Evolutionary conservation across 306 rosid genomes (phyloP), one percentile per base, ranked within the genome.

Genomic region (Cicer arietinum): DNA sequence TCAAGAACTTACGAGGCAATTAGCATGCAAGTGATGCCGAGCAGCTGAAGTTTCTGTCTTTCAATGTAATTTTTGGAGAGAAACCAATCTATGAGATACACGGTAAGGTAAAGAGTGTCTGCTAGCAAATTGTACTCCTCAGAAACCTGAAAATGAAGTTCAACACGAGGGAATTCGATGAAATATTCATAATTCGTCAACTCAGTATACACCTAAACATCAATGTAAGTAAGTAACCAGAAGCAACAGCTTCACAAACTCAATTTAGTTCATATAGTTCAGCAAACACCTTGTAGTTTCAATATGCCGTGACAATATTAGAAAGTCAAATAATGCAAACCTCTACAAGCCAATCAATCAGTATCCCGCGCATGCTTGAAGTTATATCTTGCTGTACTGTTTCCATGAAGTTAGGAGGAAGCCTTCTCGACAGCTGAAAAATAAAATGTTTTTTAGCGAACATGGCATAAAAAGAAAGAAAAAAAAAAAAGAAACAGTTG

Each of bases 331-430:
- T 46, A 9, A 75, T 75, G 66, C 94, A 41, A 69, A 95, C 99
- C 99, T 92, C 98, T 14, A 92, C 97, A 62, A 95, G 97, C 99
- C 99, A 95, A 85, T 95, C 99, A 45, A 95, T 86, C 73, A 95
- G 83, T 74, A 95, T 89, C 16, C 86, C 91, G 3, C 99, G 95
- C 99, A 92, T 95, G 83, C 81, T 85, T 80, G 81, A 92, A 78
- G 91, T 90, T 73, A 95, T 87, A 82, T 92, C 97, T 56, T 40
- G 87, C 80, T 92, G 99, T 59, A 83, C 77, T 25, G 83, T 86
- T 81, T 86, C 92, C 96, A 92, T 89, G 59, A 83, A 89, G 80
- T 65, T 67, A 50, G 92, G 82, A 84, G 39, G 18, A 37, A 91
- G 98, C 59, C 97, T 89, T 87, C 93, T 85, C 12, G 84, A 78